Evolutionary conservation across 164 flowering plant species (phyloP).

Genomic region (Berberis vulgaris): DNA sequence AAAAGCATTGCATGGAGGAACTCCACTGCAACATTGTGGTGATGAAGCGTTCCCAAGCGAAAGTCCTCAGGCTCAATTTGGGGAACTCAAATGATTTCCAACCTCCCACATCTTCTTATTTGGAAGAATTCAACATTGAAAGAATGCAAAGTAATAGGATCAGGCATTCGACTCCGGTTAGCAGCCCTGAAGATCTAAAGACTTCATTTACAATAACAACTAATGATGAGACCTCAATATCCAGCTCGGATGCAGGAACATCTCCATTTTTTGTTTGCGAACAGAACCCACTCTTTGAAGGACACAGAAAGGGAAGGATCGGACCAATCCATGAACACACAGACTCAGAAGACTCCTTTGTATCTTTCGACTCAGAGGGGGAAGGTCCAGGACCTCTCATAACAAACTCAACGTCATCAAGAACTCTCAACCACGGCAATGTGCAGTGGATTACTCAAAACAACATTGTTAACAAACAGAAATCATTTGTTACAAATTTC

Average conservation of each 20-base stretch:
- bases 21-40: conserved; percentile 79
- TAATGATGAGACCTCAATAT: conserved; percentile 24
- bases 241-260: conserved; percentile 28
- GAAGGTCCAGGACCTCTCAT: conserved; percentile 17
- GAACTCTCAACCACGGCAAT: conserved; percentile 14
- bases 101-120: conserved; percentile 44
- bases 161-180: conserved; percentile 71
- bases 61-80: conserved; percentile 75
- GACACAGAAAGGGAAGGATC: conserved; percentile 20
- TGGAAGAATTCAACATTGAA: conserved; percentile 25
- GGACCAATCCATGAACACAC: conserved; percentile 9
- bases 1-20: conserved; percentile 70
- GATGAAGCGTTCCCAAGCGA: conserved; percentile 69
- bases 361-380: conserved; percentile 10
- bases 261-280: conserved; percentile 46
- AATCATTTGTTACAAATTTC: no score
- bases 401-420: conserved; percentile 12
- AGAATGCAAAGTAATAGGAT: conserved; percentile 22
- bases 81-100: conserved; percentile 35
- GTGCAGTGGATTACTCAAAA: conserved; percentile 42
- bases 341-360: conserved; percentile 13
- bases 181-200: conserved; percentile 71
- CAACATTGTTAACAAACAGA: conserved; percentile 11
- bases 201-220: conserved; percentile 37
- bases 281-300: conserved; percentile 63